Conservation (phyloP, 2,329 filamentous ascomycete genomes). For the Pochonia chlamydosporia region DNA sequence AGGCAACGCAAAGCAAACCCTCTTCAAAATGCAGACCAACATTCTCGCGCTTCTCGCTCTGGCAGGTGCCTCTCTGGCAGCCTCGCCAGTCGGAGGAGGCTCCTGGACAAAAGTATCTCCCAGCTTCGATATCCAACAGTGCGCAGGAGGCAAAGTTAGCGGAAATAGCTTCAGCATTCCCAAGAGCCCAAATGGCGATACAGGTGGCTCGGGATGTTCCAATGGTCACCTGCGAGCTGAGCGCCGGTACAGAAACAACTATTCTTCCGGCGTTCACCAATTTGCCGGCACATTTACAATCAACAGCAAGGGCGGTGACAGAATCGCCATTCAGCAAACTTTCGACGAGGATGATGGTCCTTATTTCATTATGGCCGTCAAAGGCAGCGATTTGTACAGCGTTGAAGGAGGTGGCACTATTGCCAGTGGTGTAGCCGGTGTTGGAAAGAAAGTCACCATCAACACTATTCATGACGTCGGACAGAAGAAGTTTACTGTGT, state of each 20-base stretch:
- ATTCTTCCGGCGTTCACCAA: conserved; percentile 6
- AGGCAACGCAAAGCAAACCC: too few species aligned
- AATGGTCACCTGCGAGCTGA: conserved; percentile 9
- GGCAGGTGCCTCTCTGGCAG: background rate
- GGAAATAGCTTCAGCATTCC: conserved; percentile 3
- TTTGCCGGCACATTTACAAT: conserved; percentile 11
- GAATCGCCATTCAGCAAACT: conserved; percentile 12
- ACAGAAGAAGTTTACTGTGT: too few species aligned
- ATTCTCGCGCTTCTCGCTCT: too few species aligned
- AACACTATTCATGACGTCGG: too few species aligned
- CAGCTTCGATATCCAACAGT: background rate
- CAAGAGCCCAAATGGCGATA: conserved; percentile 5
- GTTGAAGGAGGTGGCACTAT: conserved; percentile 11
- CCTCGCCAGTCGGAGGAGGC: conserved; percentile 2
- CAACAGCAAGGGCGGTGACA: conserved; percentile 8
- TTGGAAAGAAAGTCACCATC: too few species aligned
- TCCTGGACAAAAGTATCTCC: conserved; percentile 3
- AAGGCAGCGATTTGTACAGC: conserved; percentile 10
- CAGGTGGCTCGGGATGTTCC: conserved; percentile 6
- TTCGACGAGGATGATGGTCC: conserved; percentile 10
- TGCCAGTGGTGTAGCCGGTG: conserved; percentile 4
- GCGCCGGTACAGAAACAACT: conserved; percentile 6
- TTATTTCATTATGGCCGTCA: conserved; percentile 11
- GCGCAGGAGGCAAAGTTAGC: conserved; percentile 7
- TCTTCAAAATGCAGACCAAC: too few species aligned